A percentile compares a stretch with the other conserved stretches of the same genome.
These are phyloP conservation scores for Globisporangium camurandrum DNA, from an alignment of 352 stramenopile genomes.

Conservation along the genomic window DNA sequence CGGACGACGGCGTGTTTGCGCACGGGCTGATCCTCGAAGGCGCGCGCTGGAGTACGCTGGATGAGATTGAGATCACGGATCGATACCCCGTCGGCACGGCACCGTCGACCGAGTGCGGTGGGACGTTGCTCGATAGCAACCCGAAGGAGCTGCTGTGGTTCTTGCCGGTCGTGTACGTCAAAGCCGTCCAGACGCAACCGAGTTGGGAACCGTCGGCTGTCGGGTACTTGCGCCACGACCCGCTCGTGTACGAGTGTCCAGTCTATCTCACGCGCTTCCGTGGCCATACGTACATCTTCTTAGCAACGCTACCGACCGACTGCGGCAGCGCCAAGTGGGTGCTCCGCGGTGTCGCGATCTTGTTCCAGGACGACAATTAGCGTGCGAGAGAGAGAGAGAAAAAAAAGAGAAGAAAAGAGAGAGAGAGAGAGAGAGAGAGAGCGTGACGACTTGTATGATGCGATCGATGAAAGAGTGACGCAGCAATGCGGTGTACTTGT, in stretches of 20 bases:
- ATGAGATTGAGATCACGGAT: constrained; percentile 89
- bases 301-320: constrained; percentile 92
- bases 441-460: background rate
- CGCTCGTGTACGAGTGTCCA: constrained; percentile 92
- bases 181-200: constrained; percentile 90
- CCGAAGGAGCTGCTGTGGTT: constrained; percentile 93
- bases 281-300: constrained; percentile 94
- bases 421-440: background rate
- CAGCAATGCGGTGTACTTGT: too few relatives aligned
- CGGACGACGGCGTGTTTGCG: constrained; percentile 91
- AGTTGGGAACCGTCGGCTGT: constrained; percentile 93
- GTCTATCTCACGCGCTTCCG: constrained; percentile 97
- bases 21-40: constrained; percentile 96
- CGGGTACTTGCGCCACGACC: constrained; percentile 91
- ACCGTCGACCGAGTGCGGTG: constrained; percentile 79
- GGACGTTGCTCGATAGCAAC: constrained; percentile 89
- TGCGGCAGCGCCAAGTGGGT: constrained; percentile 92
- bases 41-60: constrained; percentile 85
- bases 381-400: background rate
- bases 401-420: background rate
- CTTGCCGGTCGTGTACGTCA: constrained; percentile 94
- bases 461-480: too few relatives aligned
- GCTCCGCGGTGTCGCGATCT: constrained; percentile 88
- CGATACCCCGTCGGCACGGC: constrained; percentile 80
- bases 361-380: constrained; percentile 95